Evolutionary conservation across 2,329 filamentous ascomycete genomes (phyloP).

Genomic region (Pyrenochaeta sp.): DNA sequence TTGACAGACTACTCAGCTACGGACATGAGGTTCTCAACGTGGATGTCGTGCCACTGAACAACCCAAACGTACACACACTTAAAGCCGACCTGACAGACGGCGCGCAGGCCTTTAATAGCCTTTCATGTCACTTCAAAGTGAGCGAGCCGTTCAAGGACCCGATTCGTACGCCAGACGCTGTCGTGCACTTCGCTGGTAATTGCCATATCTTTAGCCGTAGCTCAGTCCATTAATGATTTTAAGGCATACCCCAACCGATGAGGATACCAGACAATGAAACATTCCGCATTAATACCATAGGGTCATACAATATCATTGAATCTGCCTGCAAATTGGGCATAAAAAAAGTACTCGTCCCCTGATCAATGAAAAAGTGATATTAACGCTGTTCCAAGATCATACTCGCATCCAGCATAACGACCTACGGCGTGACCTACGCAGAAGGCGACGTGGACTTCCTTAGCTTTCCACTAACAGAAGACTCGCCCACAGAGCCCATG

Average conservation of each 20-base stretch:
- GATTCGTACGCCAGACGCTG: constrained; percentile 60
- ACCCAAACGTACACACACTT: constrained; percentile 60
- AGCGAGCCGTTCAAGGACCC: constrained; percentile 49
- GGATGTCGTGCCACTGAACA: constrained; percentile 57
- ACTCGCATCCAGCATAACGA: constrained; percentile 65
- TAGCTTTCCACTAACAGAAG: constrained; percentile 66
- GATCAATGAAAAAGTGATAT: no score
- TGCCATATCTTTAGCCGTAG: background rate
- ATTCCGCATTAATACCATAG: constrained; percentile 54
- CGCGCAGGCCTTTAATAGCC: constrained; percentile 64
- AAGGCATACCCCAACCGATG: constrained; percentile 62
- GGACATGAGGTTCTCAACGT: constrained; percentile 64
- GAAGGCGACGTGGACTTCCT: constrained; percentile 65
- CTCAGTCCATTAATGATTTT: background rate
- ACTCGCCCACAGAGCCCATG: constrained; percentile 65
- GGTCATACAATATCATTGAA: constrained; percentile 67
- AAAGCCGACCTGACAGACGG: constrained; percentile 64
- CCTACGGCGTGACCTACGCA: constrained; percentile 66
- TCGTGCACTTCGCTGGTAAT: constrained; percentile 68
- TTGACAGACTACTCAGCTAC: constrained; percentile 59
- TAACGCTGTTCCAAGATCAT: constrained; percentile 51
- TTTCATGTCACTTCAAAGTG: constrained; percentile 64
- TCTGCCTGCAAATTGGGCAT: constrained; percentile 68
- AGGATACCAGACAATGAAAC: constrained; percentile 67
- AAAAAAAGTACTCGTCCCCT: constrained; percentile 52